Conservation (phyloP, 225 moss, liverwort and hornwort species). For the Rhytidiadelphus loreus region DNA sequence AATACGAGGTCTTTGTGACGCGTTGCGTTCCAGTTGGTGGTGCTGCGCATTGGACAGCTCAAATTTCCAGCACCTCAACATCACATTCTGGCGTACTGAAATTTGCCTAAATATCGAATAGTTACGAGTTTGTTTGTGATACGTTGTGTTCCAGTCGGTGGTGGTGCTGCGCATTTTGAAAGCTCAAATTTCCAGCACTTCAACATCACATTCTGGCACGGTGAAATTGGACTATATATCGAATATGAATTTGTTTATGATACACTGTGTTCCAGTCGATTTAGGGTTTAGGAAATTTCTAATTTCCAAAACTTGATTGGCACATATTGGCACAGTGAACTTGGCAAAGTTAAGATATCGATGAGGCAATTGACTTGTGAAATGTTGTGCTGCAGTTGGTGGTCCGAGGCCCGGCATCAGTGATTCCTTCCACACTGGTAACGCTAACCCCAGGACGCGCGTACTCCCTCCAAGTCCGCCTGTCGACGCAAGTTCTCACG, state of each 20-base stretch:
- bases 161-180: not conserved
- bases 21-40: not conserved
- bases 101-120: not conserved
- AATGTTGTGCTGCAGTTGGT: constrained; percentile 31
- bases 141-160: not conserved
- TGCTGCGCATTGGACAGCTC: not conserved
- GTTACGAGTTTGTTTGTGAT: not conserved
- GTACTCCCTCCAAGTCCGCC: constrained; percentile 54
- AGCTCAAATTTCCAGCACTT: not conserved
- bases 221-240: not conserved
- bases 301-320: not conserved
- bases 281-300: not conserved
- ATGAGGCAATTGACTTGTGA: not conserved
- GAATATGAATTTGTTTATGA: not conserved
- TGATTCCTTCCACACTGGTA: constrained; percentile 47
- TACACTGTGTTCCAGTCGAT: not conserved
- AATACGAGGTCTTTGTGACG: not conserved
- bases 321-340: not conserved
- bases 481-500: constrained; percentile 32
- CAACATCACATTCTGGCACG: not conserved
- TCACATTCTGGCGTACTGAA: not conserved
- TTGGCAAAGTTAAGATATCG: not conserved
- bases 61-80: not conserved
- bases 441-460: constrained; percentile 20
- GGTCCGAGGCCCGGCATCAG: constrained; percentile 56